These are phyloP conservation scores for Striga hermonthica DNA, from an alignment of 305 asterid species.

Conservation along the genomic window DNA sequence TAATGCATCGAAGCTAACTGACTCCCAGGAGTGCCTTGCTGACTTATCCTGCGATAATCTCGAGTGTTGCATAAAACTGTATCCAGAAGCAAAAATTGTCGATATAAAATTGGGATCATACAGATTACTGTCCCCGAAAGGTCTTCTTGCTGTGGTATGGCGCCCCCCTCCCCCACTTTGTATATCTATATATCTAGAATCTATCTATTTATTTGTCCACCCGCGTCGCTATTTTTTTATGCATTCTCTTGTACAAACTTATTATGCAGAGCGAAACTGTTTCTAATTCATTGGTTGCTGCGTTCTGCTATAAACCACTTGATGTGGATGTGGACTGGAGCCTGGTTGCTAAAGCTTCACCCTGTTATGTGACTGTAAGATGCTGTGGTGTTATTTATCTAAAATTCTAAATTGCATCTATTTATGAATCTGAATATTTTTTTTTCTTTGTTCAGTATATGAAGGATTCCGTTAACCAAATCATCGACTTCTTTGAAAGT, in stretches of 20 bases:
- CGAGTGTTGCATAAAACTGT: slow-evolving; percentile 69
- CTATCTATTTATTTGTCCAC: slow-evolving; percentile 7
- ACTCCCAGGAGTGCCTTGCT: slow-evolving; percentile 71
- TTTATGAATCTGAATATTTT: slow-evolving; percentile 22
- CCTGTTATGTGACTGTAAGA: slow-evolving; percentile 90
- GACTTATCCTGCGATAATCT: slow-evolving; percentile 93
- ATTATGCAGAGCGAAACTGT: slow-evolving; percentile 69
- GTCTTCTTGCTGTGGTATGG: slow-evolving; percentile 89
- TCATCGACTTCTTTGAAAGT: slow-evolving; percentile 74
- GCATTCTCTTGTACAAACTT: slow-evolving; percentile 19
- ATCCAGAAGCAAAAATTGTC: slow-evolving; percentile 72
- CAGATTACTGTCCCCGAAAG: slow-evolving; percentile 83
- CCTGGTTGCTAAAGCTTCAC: slow-evolving; percentile 91
- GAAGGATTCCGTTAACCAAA: slow-evolving; percentile 80
- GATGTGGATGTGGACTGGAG: slow-evolving; percentile 91
- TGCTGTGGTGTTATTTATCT: slow-evolving; percentile 28
- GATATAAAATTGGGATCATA: slow-evolving; percentile 87
- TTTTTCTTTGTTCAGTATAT: slow-evolving; percentile 59
- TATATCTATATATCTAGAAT: too few species aligned
- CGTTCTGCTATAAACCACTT: slow-evolving; percentile 85
- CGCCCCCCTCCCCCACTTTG: neutral
- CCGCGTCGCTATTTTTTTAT: slow-evolving; percentile 20
- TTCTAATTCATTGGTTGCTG: slow-evolving; percentile 77
- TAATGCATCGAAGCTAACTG: slow-evolving; percentile 88
- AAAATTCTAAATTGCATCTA: slow-evolving; percentile 20